Conservation (phyloP, 2,329 filamentous ascomycete species). For the Gremmenia infestans region DNA sequence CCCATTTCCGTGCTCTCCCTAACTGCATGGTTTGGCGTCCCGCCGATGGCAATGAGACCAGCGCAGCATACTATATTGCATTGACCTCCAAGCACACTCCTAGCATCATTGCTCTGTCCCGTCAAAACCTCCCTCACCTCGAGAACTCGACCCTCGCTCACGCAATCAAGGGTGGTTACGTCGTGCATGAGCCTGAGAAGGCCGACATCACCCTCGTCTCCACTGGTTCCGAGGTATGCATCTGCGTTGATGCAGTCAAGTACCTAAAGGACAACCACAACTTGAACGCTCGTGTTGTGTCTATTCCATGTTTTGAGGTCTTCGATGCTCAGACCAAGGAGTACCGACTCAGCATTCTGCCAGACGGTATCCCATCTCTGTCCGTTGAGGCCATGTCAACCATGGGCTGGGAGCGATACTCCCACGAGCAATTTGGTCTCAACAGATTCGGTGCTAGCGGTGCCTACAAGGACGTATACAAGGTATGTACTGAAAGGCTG, state of each 20-base stretch:
- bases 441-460: slow-evolving; percentile 98
- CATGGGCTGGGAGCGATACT: slow-evolving; percentile 98
- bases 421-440: slow-evolving; percentile 98
- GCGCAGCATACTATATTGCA: slow-evolving; percentile 93
- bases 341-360: slow-evolving; percentile 88
- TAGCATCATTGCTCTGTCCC: slow-evolving; percentile 88
- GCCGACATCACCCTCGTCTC: slow-evolving; percentile 87
- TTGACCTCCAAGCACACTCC: slow-evolving; percentile 87
- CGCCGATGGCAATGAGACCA: slow-evolving; percentile 97
- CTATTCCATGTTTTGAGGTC: slow-evolving; percentile 93
- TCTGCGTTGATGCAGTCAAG: slow-evolving; percentile 90
- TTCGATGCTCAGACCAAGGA: slow-evolving; percentile 93
- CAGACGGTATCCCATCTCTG: slow-evolving; percentile 87
- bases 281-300: slow-evolving; percentile 86
- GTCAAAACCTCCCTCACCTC: slow-evolving; percentile 97
- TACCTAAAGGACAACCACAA: slow-evolving; percentile 83
- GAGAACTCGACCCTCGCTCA: slow-evolving; percentile 88
- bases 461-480: slow-evolving; percentile 97
- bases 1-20: slow-evolving; percentile 96
- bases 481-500: slow-evolving; percentile 47
- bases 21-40: slow-evolving; percentile 99
- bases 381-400: slow-evolving; percentile 97
- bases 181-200: slow-evolving; percentile 75
- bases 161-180: slow-evolving; percentile 93
- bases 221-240: slow-evolving; percentile 92